Conservation (phyloP, 1,139 yeast species). For the Petasospora fabianii region DNA sequence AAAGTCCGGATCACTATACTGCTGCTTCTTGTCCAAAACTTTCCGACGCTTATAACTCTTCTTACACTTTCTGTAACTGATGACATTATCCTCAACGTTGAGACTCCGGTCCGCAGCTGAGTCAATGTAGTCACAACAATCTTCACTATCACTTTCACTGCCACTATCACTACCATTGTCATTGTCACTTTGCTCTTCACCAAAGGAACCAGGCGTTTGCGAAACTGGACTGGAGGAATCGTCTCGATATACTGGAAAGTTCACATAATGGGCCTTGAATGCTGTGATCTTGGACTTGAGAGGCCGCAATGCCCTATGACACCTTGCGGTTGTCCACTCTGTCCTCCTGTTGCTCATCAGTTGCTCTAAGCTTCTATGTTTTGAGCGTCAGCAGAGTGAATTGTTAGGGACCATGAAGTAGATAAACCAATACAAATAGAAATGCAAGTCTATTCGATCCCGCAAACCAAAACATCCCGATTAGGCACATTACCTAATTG, state of each 20-base stretch:
- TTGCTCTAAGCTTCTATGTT: neutral
- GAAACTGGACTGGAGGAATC: neutral
- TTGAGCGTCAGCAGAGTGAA: neutral
- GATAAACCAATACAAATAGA: neutral
- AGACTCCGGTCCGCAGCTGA: slow-evolving; percentile 7
- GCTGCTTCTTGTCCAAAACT: neutral
- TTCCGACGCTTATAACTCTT: slow-evolving; percentile 6
- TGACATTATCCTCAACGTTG: slow-evolving; percentile 10
- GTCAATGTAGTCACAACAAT: no score
- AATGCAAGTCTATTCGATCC: no score
- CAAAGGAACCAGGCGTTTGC: neutral
- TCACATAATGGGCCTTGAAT: slow-evolving; percentile 3
- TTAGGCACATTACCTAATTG: neutral
- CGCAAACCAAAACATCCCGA: slow-evolving; percentile 4
- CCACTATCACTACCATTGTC: neutral
- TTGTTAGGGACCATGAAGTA: no score
- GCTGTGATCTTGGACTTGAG: slow-evolving; percentile 11
- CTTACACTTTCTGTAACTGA: slow-evolving; percentile 3
- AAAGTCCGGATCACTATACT: neutral
- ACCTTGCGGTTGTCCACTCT: slow-evolving; percentile 11
- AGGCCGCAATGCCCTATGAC: slow-evolving; percentile 15
- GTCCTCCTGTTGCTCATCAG: neutral
- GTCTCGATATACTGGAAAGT: neutral
- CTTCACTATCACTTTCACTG: no score
- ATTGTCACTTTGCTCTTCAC: neutral